These are phyloP conservation scores for Diaporthe vexans DNA, from an alignment of 2,329 filamentous ascomycete species.

Conservation along the genomic window DNA sequence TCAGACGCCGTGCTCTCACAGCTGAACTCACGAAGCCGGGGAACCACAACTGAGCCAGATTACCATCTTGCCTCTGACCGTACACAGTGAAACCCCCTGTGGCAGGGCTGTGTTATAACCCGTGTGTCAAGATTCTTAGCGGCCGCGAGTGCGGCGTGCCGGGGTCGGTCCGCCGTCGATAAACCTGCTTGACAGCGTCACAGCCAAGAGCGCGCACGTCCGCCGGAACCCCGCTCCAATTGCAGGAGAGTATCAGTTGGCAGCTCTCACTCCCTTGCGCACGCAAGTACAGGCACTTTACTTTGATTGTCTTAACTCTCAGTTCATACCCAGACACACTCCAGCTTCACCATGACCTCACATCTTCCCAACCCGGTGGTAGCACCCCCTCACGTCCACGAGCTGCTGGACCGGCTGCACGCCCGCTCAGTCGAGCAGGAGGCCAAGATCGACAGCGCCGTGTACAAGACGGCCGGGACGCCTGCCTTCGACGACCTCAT, in stretches of 20 bases:
- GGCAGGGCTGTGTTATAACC: neutral
- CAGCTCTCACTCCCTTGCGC: constrained; percentile 1
- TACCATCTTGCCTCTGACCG: neutral
- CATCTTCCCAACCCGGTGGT: constrained; percentile 13
- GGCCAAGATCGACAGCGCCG: constrained; percentile 22
- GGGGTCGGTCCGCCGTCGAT: constrained; percentile 7
- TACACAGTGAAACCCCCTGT: neutral
- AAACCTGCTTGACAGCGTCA: constrained; percentile 3
- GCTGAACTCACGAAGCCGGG: neutral
- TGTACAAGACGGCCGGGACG: constrained; percentile 7
- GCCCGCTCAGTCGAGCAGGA: constrained; percentile 28
- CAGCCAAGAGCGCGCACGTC: constrained; percentile 28
- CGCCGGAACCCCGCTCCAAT: constrained; percentile 22
- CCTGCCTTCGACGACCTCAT: constrained; percentile 19
- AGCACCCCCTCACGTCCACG: constrained; percentile 29
- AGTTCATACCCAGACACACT: neutral
- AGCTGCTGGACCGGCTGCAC: constrained; percentile 33
- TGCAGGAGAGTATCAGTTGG: neutral
- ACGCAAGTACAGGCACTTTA: neutral
- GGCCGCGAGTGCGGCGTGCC: neutral
- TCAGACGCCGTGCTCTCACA: neutral
- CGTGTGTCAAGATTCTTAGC: constrained; percentile 24
- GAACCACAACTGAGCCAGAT: neutral
- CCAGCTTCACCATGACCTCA: neutral
- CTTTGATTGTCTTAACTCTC: neutral